phyloP scores from a whole-genome alignment of 2,329 filamentous ascomycete species.

The Lojkania enalia region DNA sequence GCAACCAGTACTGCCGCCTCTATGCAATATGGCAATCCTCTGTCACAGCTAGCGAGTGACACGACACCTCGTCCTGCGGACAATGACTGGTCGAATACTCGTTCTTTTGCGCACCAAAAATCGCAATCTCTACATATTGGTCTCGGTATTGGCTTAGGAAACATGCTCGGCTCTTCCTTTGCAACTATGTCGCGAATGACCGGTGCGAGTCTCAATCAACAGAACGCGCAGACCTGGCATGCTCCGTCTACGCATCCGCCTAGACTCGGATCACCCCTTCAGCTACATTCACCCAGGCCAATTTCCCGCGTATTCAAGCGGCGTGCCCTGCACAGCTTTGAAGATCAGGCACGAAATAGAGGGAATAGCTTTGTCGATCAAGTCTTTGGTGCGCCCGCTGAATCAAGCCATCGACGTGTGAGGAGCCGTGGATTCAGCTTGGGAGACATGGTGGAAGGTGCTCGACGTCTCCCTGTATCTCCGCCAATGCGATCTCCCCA shows the following conservation, averaged over 20 bases:
- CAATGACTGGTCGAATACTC: conserved; percentile 49
- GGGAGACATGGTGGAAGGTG: conserved; percentile 57
- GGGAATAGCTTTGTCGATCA: conserved; percentile 49
- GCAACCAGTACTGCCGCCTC: conserved; percentile 55
- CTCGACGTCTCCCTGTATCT: conserved; percentile 56
- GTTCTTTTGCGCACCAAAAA: conserved; percentile 56
- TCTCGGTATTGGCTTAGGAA: conserved; percentile 48
- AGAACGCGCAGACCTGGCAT: conserved; percentile 41
- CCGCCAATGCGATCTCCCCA: conserved; percentile 40
- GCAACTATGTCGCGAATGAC: conserved; percentile 33
- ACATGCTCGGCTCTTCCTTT: conserved; percentile 51
- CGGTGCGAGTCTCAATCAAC: conserved; percentile 28
- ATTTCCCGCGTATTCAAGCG: conserved; percentile 60
- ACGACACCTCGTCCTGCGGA: conserved; percentile 38
- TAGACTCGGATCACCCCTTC: conserved; percentile 56
- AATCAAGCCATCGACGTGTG: conserved; percentile 59
- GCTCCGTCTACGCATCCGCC: conserved; percentile 30
- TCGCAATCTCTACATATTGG: conserved; percentile 55
- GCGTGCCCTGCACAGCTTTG: conserved; percentile 59
- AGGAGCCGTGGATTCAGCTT: conserved; percentile 65
- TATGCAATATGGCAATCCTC: conserved; percentile 55
- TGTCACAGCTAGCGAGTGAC: conserved; percentile 50
- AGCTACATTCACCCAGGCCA: conserved; percentile 56
- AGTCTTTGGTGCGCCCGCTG: conserved; percentile 51
- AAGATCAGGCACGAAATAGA: conserved; percentile 48